Evolutionary conservation across 2,329 filamentous ascomycete species (phyloP), one percentile per base, ranked within the genome.

Genomic region (Colletotrichum sp.): DNA sequence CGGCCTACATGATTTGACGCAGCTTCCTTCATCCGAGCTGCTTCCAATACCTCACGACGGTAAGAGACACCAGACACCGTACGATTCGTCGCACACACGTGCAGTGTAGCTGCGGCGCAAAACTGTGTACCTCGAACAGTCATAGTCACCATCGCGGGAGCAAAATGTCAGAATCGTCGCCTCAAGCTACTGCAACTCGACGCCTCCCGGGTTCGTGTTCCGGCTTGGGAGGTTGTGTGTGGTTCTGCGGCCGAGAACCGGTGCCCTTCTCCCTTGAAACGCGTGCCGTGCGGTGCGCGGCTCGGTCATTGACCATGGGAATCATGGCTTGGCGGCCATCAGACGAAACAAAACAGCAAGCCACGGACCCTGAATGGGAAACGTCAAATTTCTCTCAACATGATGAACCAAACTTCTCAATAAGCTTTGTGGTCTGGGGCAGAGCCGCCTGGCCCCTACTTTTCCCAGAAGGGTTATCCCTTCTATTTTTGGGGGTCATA

Each of bases 301-400:
- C 66, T 74, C 28, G 70, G 64, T 26, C 60, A 34, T 58, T 48
- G 36, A 67, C n/a, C 8, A 24, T 28, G 60, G 43, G 30, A 13
- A 52, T 63, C 48, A 76, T 34, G 32, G 70, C 69, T 66, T 13
- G 24, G n/a, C 16, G n/a, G 0, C 2, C 13, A 48, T 73, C 70
- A 76, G 74, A 76, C 70, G 74, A 76, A 76, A 76, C 74, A 52
- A 69, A 69, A 69, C 48, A n/a, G 16, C 10, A 28, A 60, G 15
- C 18, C 74, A 76, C 70, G 58, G 74, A 69, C 70, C 57, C n/a
- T 36, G 32, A 24, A 18, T 24, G 48, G 18, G 28, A 74, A 57
- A 57, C 63, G 38, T 72, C 70, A 24, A 48, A 26, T 58, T 21
- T 63, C 32, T 10, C 30, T 43, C 32, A 38, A 48, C 26, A 16